These are phyloP conservation scores for Pseudonitzschia pungens DNA, from an alignment of 108 stramenopile genomes.

Conservation along the genomic window DNA sequence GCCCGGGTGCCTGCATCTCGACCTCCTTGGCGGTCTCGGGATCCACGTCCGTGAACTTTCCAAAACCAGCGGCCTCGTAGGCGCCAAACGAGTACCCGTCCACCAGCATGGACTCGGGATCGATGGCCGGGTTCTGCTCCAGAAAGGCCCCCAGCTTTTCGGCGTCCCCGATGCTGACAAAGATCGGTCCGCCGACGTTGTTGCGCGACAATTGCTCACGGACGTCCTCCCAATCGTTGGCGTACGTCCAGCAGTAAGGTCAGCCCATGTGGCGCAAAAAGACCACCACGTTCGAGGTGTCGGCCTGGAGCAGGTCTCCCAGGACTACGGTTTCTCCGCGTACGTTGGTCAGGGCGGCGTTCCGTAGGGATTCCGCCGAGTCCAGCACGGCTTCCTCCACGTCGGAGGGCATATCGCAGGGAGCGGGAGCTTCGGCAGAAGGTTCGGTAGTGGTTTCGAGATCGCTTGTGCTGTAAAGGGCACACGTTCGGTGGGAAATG, in stretches of 20 bases:
- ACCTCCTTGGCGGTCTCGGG: conserved; percentile 57
- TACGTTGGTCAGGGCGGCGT: conserved; percentile 46
- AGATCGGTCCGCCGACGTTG: conserved; percentile 60
- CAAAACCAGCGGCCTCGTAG: conserved; percentile 74
- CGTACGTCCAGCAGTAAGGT: conserved; percentile 91
- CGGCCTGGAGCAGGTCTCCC: conserved; percentile 32
- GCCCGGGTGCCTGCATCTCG: conserved; percentile 29
- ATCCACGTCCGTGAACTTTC: conserved; percentile 40
- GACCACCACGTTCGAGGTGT: conserved; percentile 65
- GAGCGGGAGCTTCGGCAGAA: neutral
- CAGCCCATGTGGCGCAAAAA: conserved; percentile 84
- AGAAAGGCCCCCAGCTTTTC: conserved; percentile 70
- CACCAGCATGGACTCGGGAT: conserved; percentile 53
- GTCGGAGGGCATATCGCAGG: conserved; percentile 4
- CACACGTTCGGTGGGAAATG: neutral
- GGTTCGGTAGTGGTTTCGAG: no score
- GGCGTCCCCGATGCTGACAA: conserved; percentile 73
- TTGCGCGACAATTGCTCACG: conserved; percentile 48
- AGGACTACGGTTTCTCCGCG: conserved; percentile 56
- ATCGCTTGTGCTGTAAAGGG: no score
- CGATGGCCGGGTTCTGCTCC: conserved; percentile 68
- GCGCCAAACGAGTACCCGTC: conserved; percentile 55
- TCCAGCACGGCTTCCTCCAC: neutral
- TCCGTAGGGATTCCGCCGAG: conserved; percentile 21
- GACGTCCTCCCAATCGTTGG: conserved; percentile 70